Base-by-base conservation (phyloP, 1,139 yeast genomes). In the Nadsonia starkeyi-henricii region DNA sequence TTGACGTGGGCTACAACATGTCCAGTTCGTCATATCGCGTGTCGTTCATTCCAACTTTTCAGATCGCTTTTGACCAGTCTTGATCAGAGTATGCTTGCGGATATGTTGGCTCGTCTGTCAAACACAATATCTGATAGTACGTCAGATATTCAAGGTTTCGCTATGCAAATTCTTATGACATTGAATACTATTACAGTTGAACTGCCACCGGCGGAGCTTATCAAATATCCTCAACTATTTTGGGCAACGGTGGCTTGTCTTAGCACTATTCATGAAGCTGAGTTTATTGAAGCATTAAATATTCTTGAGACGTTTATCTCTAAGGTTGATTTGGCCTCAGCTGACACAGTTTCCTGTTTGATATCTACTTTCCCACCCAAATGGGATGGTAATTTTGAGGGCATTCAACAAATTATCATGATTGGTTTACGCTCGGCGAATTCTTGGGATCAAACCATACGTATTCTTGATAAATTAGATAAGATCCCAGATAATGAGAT, bases 161-260 rank as follows among this genome's bases (percentile, higher is more conserved):
- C 97, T 0, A 85, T 93, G 93, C 98, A 93, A 66, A 91, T 91
- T 50, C 68, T 93, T 53, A 89, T 89, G 96, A 91, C 98, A 0
- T 66, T 91, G 56, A 86, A 89, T 66, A 95, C 96, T 0, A 79
- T 88, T 18, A 83, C 93, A 1, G 93, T 95, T 0, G 94, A 86
- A 57, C 69, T 88, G 46, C 84, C 80, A 54, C 74, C 91, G 3
- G 85, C 77, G 44, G 83, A 85, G 54, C 68, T 91, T 53, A 81
- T 85, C 52, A 85, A 85, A 55, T 86, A 82, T 62, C 98, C 98
- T 0, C 97, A 89, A 61, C 67, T 91, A 42, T 93, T 91, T 62
- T 93, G 99, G 99, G 84, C 91, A 1, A 79, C 93, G 33, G 94
- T 89, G 28, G 98, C 98, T 1, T 84, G 96, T 58, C 68, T 91